A percentile compares a stretch with the other conserved stretches of the same genome.
Conservation (phyloP, 2,329 filamentous ascomycete genomes). For the Epichloe uncinata region DNA sequence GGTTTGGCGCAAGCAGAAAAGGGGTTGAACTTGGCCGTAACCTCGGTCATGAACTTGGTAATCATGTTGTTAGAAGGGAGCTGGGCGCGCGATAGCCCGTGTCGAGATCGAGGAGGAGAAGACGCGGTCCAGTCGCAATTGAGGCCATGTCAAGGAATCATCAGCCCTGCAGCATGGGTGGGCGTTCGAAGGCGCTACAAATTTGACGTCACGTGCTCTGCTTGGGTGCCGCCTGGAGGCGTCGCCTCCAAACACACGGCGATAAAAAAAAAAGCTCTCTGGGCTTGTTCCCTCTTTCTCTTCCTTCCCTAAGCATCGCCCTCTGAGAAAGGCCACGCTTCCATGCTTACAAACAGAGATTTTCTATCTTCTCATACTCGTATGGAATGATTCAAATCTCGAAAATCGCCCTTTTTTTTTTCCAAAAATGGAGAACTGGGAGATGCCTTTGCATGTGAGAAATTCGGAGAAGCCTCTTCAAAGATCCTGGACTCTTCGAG, state of each 20-base stretch:
- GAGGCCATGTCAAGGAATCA: neutral
- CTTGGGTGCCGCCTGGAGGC: neutral
- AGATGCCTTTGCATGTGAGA: conserved; percentile 10
- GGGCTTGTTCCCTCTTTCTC: neutral
- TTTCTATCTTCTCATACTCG: neutral
- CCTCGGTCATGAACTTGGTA: conserved; percentile 72
- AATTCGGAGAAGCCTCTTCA: conserved; percentile 14
- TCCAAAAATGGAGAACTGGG: neutral
- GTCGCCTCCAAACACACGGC: neutral
- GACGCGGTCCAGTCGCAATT: neutral
- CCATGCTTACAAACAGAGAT: conserved; percentile 13
- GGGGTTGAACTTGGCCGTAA: conserved; percentile 82
- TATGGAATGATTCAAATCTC: neutral
- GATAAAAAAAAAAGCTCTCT: neutral
- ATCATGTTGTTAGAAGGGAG: conserved; percentile 46
- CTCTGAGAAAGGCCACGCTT: conserved; percentile 13
- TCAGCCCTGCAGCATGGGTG: neutral
- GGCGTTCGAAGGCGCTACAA: neutral
- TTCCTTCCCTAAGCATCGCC: conserved; percentile 9
- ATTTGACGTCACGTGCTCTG: conserved; percentile 7
- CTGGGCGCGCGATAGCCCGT: conserved; percentile 4
- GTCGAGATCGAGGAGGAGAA: neutral
- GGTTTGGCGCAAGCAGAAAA: conserved; percentile 71
- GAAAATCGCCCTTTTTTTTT: too few species aligned
- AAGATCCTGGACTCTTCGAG: neutral